Conservation (phyloP, 2,329 filamentous ascomycete species). For the Scedosporium apiospermum region DNA sequence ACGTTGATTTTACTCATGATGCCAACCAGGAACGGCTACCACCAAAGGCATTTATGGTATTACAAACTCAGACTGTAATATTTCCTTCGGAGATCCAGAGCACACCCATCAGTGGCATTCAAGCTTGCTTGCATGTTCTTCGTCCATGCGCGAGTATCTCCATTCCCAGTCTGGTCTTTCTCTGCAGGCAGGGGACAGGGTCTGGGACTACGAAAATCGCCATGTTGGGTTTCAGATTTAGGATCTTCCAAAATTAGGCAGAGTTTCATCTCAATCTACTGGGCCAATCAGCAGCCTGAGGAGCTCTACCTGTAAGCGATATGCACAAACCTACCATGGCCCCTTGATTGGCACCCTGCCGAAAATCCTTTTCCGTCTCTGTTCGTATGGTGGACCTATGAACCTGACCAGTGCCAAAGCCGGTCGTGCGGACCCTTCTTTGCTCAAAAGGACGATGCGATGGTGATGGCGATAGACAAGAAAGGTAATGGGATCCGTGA, state of each 20-base stretch:
- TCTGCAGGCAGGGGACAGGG: not conserved
- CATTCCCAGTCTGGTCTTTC: not conserved
- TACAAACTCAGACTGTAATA: too few relatives aligned
- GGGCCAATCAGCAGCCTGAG: not conserved
- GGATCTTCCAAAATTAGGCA: conserved; percentile 1
- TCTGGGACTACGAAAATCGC: not conserved
- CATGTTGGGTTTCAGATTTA: conserved; percentile 1
- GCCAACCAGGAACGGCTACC: too few relatives aligned
- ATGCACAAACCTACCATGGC: not conserved
- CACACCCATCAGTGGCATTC: not conserved
- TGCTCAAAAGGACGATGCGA: too few relatives aligned
- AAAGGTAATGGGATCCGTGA: too few relatives aligned
- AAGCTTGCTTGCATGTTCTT: too few relatives aligned
- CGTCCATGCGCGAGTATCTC: not conserved
- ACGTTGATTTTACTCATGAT: too few relatives aligned
- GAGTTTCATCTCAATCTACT: not conserved
- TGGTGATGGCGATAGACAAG: too few relatives aligned
- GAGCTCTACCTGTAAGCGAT: conserved; percentile 1
- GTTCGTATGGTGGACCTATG: too few relatives aligned
- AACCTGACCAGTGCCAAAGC: too few relatives aligned
- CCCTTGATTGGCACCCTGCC: not conserved
- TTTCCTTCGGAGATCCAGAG: not conserved
- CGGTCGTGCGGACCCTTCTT: too few relatives aligned
- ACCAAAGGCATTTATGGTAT: too few relatives aligned
- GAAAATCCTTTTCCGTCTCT: not conserved